Evolutionary conservation across 139 green algal species (phyloP).

Genomic region (Zygnema cylindricum): DNA sequence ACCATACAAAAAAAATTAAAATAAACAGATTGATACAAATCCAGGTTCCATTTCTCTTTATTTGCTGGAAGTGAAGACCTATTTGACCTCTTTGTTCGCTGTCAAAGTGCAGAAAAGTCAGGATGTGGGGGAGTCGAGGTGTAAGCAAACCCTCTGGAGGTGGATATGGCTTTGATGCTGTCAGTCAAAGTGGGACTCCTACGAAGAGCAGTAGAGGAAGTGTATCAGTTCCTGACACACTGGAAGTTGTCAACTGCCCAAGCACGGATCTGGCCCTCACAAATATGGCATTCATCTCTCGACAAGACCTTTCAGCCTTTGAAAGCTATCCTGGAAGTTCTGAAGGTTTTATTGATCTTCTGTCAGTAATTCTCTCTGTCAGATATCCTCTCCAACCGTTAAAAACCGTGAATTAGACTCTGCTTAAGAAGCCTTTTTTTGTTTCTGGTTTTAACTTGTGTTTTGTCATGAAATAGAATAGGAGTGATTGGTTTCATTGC

Average conservation of each 20-base stretch:
- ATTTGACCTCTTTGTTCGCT: too few relatives aligned
- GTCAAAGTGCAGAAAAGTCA: too few relatives aligned
- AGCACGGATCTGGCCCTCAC: slow-evolving; percentile 63
- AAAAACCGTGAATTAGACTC: too few relatives aligned
- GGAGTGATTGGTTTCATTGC: neutral
- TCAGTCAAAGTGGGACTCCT: neutral
- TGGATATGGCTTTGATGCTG: neutral
- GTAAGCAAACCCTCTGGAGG: neutral
- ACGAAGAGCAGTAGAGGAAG: neutral
- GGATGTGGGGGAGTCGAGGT: neutral
- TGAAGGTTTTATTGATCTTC: slow-evolving; percentile 53
- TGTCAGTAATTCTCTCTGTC: slow-evolving; percentile 69
- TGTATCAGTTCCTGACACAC: slow-evolving; percentile 13
- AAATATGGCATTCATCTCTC: slow-evolving; percentile 62
- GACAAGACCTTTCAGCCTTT: slow-evolving; percentile 28
- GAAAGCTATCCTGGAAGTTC: slow-evolving; percentile 3
- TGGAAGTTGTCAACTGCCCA: slow-evolving; percentile 66
- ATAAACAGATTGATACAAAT: too few relatives aligned
- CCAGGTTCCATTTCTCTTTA: too few relatives aligned
- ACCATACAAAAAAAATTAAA: too few relatives aligned
- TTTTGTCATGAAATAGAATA: neutral
- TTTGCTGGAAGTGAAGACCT: too few relatives aligned
- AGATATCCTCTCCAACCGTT: slow-evolving; percentile 53
- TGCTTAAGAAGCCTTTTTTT: neutral
- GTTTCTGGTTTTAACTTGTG: neutral